phyloP scores from a whole-genome alignment of 2,329 filamentous ascomycete genomes.

The Coniochaeta prunicola region DNA sequence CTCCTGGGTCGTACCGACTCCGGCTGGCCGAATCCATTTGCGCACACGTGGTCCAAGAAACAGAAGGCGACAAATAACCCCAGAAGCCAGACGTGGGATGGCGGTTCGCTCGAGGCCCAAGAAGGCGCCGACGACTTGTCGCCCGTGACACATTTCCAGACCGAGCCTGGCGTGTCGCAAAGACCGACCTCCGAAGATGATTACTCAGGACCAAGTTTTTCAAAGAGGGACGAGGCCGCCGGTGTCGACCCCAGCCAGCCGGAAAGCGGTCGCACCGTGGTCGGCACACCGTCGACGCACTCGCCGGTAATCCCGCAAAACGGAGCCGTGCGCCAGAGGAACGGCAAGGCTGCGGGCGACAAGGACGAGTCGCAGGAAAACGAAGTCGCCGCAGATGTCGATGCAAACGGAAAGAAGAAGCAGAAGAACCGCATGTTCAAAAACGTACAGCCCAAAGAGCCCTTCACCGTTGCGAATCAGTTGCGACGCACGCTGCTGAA shows the following conservation, averaged over 20 bases:
- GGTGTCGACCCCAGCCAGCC: neutral
- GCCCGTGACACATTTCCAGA: slow-evolving; percentile 25
- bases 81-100: slow-evolving; percentile 27
- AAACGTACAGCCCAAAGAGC: slow-evolving; percentile 39
- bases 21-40: slow-evolving; percentile 34
- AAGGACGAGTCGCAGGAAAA: slow-evolving; percentile 18
- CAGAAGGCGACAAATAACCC: slow-evolving; percentile 11
- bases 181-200: neutral
- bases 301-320: neutral
- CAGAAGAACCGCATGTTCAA: slow-evolving; percentile 38
- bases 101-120: slow-evolving; percentile 17
- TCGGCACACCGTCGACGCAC: neutral
- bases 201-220: neutral
- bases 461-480: slow-evolving; percentile 57
- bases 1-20: slow-evolving; percentile 32
- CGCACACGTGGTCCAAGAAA: slow-evolving; percentile 28
- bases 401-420: slow-evolving; percentile 23
- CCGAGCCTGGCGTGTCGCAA: slow-evolving; percentile 16
- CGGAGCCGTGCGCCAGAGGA: slow-evolving; percentile 10
- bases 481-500: slow-evolving; percentile 68
- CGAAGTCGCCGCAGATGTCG: slow-evolving; percentile 11
- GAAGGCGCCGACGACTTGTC: slow-evolving; percentile 12
- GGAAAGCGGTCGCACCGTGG: slow-evolving; percentile 1
- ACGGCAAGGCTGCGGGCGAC: slow-evolving; percentile 13
- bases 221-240: neutral